These are phyloP conservation scores for Penicillium sp. DNA, from an alignment of 2,329 filamentous ascomycete genomes.

Conservation along the genomic window DNA sequence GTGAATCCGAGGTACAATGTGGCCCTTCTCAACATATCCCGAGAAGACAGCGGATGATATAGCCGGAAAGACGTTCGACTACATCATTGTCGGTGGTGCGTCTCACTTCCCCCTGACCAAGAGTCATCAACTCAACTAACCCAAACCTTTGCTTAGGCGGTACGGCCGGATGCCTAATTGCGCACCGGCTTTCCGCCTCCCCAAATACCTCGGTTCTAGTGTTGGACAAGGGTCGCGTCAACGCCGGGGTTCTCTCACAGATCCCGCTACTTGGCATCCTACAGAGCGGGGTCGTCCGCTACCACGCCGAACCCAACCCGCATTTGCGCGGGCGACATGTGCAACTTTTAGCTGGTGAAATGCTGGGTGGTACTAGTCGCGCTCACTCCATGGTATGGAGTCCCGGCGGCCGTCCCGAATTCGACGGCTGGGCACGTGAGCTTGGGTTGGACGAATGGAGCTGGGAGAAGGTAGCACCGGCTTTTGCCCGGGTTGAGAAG, in stretches of 20 bases:
- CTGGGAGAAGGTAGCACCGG: slow-evolving; percentile 1
- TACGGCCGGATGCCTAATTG: slow-evolving; percentile 1
- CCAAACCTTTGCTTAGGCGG: background rate
- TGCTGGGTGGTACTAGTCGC: background rate
- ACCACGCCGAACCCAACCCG: background rate
- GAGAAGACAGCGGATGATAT: background rate
- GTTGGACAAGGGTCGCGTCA: background rate
- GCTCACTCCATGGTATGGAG: slow-evolving; percentile 2
- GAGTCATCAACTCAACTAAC: background rate
- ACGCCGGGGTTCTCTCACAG: background rate
- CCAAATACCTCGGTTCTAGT: background rate
- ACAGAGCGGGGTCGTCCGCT: background rate
- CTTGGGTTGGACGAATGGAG: background rate
- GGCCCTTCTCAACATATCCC: background rate
- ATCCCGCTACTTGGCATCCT: background rate
- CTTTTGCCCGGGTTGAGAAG: background rate
- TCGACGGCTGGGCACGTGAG: slow-evolving; percentile 2
- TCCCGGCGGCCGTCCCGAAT: background rate
- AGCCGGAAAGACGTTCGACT: background rate
- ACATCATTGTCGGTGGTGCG: slow-evolving; percentile 1
- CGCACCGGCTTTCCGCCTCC: background rate
- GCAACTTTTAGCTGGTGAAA: background rate
- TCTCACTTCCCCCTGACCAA: background rate
- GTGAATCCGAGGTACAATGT: background rate
- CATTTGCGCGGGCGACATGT: slow-evolving; percentile 1